A percentile compares a stretch with the other conserved stretches of the same genome.
Evolutionary conservation across 1,284 basidiomycete genomes (phyloP).

Genomic region (Stereum hirsutum): DNA sequence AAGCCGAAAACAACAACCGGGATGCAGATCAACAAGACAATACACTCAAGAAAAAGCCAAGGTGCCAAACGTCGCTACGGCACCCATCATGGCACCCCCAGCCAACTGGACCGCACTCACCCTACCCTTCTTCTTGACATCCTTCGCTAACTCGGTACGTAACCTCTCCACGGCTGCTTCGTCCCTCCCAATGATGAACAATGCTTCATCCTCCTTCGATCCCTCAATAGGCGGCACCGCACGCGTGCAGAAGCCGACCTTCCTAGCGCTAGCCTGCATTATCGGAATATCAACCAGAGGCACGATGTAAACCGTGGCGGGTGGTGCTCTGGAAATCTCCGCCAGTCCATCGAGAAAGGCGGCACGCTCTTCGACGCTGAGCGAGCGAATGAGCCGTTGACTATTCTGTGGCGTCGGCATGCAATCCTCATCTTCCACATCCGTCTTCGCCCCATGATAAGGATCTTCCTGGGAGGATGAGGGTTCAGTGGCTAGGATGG

Average conservation of each 20-base stretch:
- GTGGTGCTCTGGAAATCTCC: conserved; percentile 23
- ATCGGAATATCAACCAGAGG: conserved; percentile 30
- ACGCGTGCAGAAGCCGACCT: conserved; percentile 32
- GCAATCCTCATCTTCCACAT: conserved; percentile 5
- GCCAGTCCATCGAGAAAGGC: conserved; percentile 36
- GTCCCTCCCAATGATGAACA: conserved; percentile 42
- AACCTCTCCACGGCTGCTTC: conserved; percentile 26
- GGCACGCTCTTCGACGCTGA: conserved; percentile 42
- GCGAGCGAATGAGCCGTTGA: conserved; percentile 27
- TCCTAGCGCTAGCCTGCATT: conserved; percentile 28
- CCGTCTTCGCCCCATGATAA: conserved; percentile 1
- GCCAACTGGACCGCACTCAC: conserved; percentile 7
- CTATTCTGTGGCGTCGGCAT: conserved; percentile 6
- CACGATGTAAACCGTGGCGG: conserved; percentile 38
- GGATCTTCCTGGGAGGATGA: conserved; percentile 7
- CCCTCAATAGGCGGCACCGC: conserved; percentile 19
- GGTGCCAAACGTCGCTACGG: conserved; percentile 12
- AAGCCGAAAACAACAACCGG: no score
- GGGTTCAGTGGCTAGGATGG: conserved; percentile 22
- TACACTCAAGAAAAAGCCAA: conserved; percentile 6
- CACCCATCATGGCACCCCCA: conserved; percentile 11
- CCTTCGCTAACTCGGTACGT: conserved; percentile 4
- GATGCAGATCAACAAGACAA: no score
- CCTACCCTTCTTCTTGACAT: neutral
- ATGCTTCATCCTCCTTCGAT: conserved; percentile 25